Evolutionary conservation across 2,329 filamentous ascomycete genomes (phyloP).

Genomic region (Monilinia polystroma): DNA sequence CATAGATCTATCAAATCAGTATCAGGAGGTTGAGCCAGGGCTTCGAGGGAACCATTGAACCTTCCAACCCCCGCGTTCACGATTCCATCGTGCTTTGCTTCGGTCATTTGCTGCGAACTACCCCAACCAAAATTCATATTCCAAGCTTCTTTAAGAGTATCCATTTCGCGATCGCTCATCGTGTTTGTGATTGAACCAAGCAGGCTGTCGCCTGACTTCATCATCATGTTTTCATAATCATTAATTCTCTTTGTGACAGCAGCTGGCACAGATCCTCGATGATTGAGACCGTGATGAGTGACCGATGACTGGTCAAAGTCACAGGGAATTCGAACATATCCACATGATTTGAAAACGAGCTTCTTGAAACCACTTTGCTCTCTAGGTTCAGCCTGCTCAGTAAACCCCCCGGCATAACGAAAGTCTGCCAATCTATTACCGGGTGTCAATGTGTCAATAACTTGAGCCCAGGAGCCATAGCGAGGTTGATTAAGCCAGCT

Average conservation of each 20-base stretch:
- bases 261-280: conserved; percentile 23
- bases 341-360: conserved; percentile 39
- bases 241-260: conserved; percentile 31
- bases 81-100: conserved; percentile 35
- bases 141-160: conserved; percentile 36
- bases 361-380: conserved; percentile 30
- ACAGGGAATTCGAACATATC: conserved; percentile 37
- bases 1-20: background rate
- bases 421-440: conserved; percentile 46
- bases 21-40: background rate
- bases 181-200: conserved; percentile 36
- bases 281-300: conserved; percentile 25
- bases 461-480: conserved; percentile 49
- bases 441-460: conserved; percentile 52
- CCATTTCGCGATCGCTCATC: conserved; percentile 30
- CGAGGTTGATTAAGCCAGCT: conserved; percentile 43
- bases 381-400: conserved; percentile 32
- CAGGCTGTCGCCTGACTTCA: conserved; percentile 35
- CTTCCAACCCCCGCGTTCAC: conserved; percentile 33
- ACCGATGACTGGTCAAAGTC: conserved; percentile 37
- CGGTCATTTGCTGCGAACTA: conserved; percentile 21
- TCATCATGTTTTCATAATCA: conserved; percentile 37
- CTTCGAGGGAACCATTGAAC: conserved; percentile 36
- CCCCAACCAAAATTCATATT: conserved; percentile 34
- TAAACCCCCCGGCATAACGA: conserved; percentile 41